These are phyloP conservation scores for Excoecaria cochinchinensis DNA, from an alignment of 345 rosid species.

Conservation along the genomic window DNA sequence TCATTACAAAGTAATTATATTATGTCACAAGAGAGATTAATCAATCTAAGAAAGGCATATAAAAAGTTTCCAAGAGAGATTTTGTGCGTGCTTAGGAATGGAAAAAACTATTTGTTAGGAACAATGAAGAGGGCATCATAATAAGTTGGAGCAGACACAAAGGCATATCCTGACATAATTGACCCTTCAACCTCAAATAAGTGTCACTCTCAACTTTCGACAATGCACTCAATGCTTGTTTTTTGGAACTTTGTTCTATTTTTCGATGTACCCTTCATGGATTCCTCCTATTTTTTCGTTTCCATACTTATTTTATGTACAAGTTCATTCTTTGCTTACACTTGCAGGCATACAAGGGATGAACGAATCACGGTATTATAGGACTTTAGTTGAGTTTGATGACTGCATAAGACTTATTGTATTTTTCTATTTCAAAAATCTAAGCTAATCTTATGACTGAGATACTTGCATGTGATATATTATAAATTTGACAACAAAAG, in stretches of 20 bases:
- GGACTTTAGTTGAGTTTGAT: not conserved
- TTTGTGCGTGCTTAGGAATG: not conserved
- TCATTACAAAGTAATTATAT: no score
- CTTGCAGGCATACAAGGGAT: not conserved
- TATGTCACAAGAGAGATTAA: not conserved
- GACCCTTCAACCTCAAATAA: not conserved
- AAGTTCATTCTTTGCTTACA: not conserved
- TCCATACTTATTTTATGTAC: not conserved
- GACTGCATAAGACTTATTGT: not conserved
- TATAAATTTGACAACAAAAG: no score
- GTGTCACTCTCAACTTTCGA: not conserved
- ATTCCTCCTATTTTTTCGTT: no score
- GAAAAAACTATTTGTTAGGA: not conserved
- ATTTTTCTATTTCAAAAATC: no score
- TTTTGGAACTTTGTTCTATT: no score
- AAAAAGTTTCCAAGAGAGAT: not conserved
- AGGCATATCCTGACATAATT: no score
- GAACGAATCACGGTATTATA: not conserved
- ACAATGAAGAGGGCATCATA: not conserved
- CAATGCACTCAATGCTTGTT: not conserved
- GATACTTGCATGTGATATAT: no score
- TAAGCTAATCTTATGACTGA: no score
- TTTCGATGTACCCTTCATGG: not conserved
- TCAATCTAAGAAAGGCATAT: not conserved
- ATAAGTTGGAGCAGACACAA: not conserved